Base-by-base conservation (phyloP, 2,329 filamentous ascomycete genomes). In the Hymenoscyphus fructigenus region DNA sequence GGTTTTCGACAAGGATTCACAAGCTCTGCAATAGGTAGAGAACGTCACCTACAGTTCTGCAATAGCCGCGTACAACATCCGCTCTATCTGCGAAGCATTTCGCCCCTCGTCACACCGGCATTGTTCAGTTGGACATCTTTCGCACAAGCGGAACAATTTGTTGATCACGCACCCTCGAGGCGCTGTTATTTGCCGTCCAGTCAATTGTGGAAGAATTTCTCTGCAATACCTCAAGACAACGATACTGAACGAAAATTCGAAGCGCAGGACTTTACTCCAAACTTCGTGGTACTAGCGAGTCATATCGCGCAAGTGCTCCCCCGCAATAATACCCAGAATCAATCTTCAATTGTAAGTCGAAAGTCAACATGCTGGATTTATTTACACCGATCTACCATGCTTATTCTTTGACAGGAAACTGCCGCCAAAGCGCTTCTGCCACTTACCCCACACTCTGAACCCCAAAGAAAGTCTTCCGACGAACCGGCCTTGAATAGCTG, bases 331-430 rank as follows among this genome's bases (percentile, higher is more conserved):
- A 20, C 17, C 14, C 41, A 44, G 6, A 44, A n/a, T 17, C 9
- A 20, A 17, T 38, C 36, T 15, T 26, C 47, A 50, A 50, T 23
- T 14, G 47, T 50, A 26, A 50, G 47, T 36, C 34, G 5, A 12
- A 17, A 38, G 3, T 17, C 36, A 50, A 50, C 23, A 26, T 50
- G 47, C 9, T 50, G 20, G 2, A 50, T 14, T 59, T 34, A 56
- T 50, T 59, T 36, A 14, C 62, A 66, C 61, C 66, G 65, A 53
- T 66, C 5, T 5, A 57, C 34, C 38, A 53, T 59, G 44, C 62
- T 68, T 70, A 58, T 70, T 60, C 23, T 59, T 64, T 63, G 63
- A 50, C 59, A 72, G 69, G 59, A 66, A 66, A 62, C 14, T 36
- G 5, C 17, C 53, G 56, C 61, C n/a, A 38, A 29, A 5, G 32